Base-by-base conservation (phyloP, 805 yeast genomes). In the Teunomyces barrocoloradensis region DNA sequence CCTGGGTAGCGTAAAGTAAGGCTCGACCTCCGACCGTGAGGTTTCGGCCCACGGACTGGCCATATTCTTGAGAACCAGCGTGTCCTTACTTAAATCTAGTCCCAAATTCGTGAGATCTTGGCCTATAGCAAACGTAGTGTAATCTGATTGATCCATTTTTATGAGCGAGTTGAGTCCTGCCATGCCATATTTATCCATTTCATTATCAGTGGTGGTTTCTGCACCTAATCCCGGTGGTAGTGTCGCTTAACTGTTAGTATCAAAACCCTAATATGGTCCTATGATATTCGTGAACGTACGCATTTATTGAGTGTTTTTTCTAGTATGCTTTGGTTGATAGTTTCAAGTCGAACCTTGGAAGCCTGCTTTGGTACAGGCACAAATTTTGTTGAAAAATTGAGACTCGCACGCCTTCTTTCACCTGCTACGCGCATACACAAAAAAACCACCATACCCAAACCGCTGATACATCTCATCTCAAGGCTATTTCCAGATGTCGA, bases 21-120 rank as follows among this genome's bases (percentile, higher is more conserved):
- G 99, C 56, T 89, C 96, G 13, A 92, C 96, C 54, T 87, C 91
- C 45, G 91, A 84, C 58, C 95, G 77, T 6, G 94, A 81, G 0
- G 97, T 87, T 61, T 94, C 98, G 34, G 87, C 77, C 98, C 99
- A 92, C 10, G 99, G 99, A 2, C 96, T 87, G 20, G 95, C 85
- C 59, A 92, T 82, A 6, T 84, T 81, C 53, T 78, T 73, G 25
- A 87, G 75, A 29, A 87, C 64, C 46, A 77, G 74, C n/a, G 66
- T 68, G 35, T 69, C 73, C 21, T 66, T 64, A 2, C 71, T 61
- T 53, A 87, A 66, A 55, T 85, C 84, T 36, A 87, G 67, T 1
- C 92, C 94, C 29, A 84, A 63, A 57, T 81, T 77, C 47, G 78
- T 79, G 39, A 88, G 67, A 59, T 89, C 96, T 23, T 83, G 82